A percentile compares a stretch with the other conserved stretches of the same genome.
These are phyloP conservation scores for Scalesia atractyloides DNA, from an alignment of 129 eudicot species.

Conservation along the genomic window DNA sequence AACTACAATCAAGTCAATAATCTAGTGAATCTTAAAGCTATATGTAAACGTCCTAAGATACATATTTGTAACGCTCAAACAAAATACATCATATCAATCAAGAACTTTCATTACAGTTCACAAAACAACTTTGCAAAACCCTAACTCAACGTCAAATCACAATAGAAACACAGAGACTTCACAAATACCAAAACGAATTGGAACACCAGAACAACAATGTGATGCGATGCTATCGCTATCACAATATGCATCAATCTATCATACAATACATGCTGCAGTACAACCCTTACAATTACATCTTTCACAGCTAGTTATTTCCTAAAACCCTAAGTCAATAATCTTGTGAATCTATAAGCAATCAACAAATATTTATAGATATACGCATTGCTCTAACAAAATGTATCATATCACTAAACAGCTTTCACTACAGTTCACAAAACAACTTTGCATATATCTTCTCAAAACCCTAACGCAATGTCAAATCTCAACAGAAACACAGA, in stretches of 20 bases:
- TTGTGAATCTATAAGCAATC: constrained; percentile 7
- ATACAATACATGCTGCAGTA: too few relatives aligned
- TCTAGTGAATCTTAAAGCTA: constrained; percentile 2
- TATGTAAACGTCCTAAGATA: constrained; percentile 4
- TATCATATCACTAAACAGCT: constrained; percentile 8
- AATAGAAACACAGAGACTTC: neutral
- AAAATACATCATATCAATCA: constrained; percentile 12
- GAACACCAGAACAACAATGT: neutral
- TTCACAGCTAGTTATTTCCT: too few relatives aligned
- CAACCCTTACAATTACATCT: too few relatives aligned
- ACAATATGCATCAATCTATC: too few relatives aligned
- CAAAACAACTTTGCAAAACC: neutral
- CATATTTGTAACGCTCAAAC: constrained; percentile 10
- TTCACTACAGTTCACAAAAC: neutral
- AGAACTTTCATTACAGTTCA: constrained; percentile 7
- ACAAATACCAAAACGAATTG: neutral
- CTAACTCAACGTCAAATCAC: neutral
- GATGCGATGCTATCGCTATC: too few relatives aligned
- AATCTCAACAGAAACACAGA: neutral
- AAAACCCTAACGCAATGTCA: neutral
- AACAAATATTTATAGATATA: neutral
- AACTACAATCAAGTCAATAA: constrained; percentile 7
- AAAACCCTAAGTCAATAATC: neutral
- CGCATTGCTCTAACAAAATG: constrained; percentile 16
- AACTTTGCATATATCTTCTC: neutral